Base-by-base conservation (phyloP, 2,329 filamentous ascomycete genomes). In the Colletotrichum horii region DNA sequence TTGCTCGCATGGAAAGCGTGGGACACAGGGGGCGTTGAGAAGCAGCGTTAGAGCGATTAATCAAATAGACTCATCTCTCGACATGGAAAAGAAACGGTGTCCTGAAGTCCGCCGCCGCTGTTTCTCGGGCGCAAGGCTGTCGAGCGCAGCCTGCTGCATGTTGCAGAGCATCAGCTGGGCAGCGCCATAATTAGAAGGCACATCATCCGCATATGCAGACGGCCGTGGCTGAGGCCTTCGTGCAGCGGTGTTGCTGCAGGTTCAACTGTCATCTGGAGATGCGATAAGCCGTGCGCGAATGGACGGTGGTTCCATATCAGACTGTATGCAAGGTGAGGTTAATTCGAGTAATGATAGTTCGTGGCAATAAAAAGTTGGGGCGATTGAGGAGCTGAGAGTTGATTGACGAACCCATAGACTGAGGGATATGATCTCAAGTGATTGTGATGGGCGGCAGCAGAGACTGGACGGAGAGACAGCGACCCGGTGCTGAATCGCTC, bases 191-290 rank as follows among this genome's bases (percentile, higher is more conserved):
- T 30, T 36, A 16, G 16, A 19, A n/a, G 38, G 38, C 43, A 52
- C 43, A 52, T 52, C 43, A 22, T 22, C 43, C n/a, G 11, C 32
- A 64, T n/a, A 28, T 22, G 36, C 28, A 52, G 34, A 60, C 32
- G 24, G 32, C 30, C 15, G 24, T 48, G 19, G n/a, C 38, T n/a
- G 38, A 48, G 38, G 38, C 38, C 38, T n/a, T 48, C 38, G n/a
- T 48, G 38, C 38, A 48, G 9, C n/a, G 38, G 38, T 48, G 32
- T 22, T 43, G 60, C 16, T 55, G 60, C 48, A 67, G 24, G 28
- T 70, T 15, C n/a, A 26, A 48, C 55, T 36, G 15, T 72, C 72
- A 67, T 75, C 62, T 61, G 72, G 68, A 75, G 30, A 67, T 62
- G 66, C 28, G 36, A 52, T 16, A 11, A 16, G 34, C 62, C 62